Evolutionary conservation across 2,329 filamentous ascomycete species (phyloP).

Genomic region (Penicillium sp.): DNA sequence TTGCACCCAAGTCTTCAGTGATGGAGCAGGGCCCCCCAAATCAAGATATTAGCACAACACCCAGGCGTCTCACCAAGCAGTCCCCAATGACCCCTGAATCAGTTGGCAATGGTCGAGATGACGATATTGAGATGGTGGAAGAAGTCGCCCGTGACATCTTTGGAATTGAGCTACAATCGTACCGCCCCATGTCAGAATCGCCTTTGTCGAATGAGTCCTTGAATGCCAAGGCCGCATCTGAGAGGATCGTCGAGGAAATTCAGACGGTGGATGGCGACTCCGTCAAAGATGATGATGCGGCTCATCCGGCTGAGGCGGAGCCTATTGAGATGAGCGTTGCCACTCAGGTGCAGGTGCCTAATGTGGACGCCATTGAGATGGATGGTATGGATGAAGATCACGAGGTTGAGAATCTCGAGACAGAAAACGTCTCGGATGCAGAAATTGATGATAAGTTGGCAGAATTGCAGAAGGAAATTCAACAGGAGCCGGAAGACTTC

Average conservation of each 20-base stretch:
- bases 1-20: slow-evolving; percentile 19
- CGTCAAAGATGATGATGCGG: not conserved
- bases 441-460: slow-evolving; percentile 16
- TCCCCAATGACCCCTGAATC: not conserved
- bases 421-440: slow-evolving; percentile 1
- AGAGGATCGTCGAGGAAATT: slow-evolving; percentile 7
- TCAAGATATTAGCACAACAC: slow-evolving; percentile 1
- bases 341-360: not conserved
- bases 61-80: slow-evolving; percentile 1
- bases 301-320: not conserved
- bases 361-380: not conserved
- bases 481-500: slow-evolving; percentile 19
- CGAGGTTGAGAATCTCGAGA: not conserved
- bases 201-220: slow-evolving; percentile 1
- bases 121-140: slow-evolving; percentile 25
- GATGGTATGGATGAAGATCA: not conserved
- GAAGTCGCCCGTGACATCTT: slow-evolving; percentile 29
- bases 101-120: slow-evolving; percentile 11
- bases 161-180: slow-evolving; percentile 24
- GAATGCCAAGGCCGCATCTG: not conserved
- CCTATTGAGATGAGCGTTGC: not conserved
- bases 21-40: slow-evolving; percentile 4
- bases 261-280: slow-evolving; percentile 1
- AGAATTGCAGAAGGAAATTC: slow-evolving; percentile 15
- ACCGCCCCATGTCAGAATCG: slow-evolving; percentile 10